Evolutionary conservation across 139 green algal species (phyloP), one percentile per base, ranked within the genome.

Genomic region (Tetradesmus lagerheimii): DNA sequence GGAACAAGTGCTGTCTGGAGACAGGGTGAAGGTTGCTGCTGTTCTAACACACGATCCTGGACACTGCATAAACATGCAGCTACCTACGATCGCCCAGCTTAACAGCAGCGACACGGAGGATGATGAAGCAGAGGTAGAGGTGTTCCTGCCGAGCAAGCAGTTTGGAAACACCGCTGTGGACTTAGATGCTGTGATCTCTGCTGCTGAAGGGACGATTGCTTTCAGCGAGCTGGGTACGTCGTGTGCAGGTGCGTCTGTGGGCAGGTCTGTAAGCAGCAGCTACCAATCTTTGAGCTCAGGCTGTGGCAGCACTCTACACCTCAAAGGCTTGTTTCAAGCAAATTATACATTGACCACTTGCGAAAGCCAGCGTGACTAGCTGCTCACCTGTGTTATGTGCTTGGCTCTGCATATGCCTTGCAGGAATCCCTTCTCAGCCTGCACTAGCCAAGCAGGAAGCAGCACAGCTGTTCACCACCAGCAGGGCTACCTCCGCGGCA

Each of bases 81-180:
- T 88, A 31, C 83, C 64, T 3, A 39, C 62, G 9, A 64, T 39
- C 1, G 16, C 38, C 9, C 35, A 25, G 71, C 29, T 79, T 12
- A 20, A 20, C 71, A 79, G 71, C 37, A 50, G 37, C 16, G 83
- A 80, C 27, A 35, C 38, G 16, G 64, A 80, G 14, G 29, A 20
- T 41, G 83, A 88, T 25, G 64, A 80, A 64, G 64, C 57, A 47
- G 83, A 80, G 4, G 37, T 80, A 39, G 27, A 57, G 35, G 29
- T 88, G 25, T 88, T 79, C 57, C 43, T 71, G 35, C 80, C 80
- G 4, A 43, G n/a, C 29, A 41, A 47, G 15, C 5, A 39, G 8
- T n/a, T 31, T 71, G 18, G 57, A 1, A 71, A n/a, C 20, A 31
- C 57, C 31, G 20, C 57, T 71, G 23, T 71, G 57, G 14, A 71